Evolutionary conservation across 305 asterid genomes (phyloP).

Genomic region (Fraxinus ornus): DNA sequence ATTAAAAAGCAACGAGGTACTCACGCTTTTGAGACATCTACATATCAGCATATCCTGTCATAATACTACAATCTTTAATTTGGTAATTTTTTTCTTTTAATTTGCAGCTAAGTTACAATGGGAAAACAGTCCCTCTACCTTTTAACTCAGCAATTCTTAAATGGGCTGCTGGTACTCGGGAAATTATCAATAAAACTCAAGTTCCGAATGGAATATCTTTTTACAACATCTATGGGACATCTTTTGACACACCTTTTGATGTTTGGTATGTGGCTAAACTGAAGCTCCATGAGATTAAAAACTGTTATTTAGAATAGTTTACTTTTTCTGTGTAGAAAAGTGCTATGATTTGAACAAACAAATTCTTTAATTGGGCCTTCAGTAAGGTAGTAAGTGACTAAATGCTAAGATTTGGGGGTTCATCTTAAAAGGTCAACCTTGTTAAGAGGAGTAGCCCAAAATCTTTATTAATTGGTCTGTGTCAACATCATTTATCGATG

Average conservation of each 20-base stretch:
- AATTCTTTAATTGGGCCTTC: not conserved
- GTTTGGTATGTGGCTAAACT: conserved; percentile 58
- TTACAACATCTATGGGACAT: conserved; percentile 89
- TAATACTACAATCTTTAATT: not conserved
- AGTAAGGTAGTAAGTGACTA: not conserved
- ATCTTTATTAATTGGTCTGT: no score
- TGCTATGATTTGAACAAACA: not conserved
- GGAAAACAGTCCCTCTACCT: conserved; percentile 66
- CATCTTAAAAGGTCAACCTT: no score
- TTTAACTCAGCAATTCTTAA: conserved; percentile 68
- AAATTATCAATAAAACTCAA: conserved; percentile 53
- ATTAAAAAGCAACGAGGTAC: conserved; percentile 68
- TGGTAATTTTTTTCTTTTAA: not conserved
- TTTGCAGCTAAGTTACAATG: conserved; percentile 63
- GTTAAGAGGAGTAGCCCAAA: no score
- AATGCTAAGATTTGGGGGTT: not conserved
- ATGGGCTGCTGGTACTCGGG: conserved; percentile 81
- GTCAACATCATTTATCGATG: no score
- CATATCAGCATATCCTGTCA: not conserved
- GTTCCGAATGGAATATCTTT: conserved; percentile 69
- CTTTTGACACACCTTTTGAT: conserved; percentile 82
- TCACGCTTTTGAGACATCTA: not conserved
- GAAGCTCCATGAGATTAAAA: not conserved
- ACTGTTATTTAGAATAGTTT: not conserved
- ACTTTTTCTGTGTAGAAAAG: no score